Percentiles rank a stretch among this genome's conserved stretches.
These are phyloP conservation scores for Bretschneidera sinensis DNA, from an alignment of 345 rosid genomes.

Conservation along the genomic window DNA sequence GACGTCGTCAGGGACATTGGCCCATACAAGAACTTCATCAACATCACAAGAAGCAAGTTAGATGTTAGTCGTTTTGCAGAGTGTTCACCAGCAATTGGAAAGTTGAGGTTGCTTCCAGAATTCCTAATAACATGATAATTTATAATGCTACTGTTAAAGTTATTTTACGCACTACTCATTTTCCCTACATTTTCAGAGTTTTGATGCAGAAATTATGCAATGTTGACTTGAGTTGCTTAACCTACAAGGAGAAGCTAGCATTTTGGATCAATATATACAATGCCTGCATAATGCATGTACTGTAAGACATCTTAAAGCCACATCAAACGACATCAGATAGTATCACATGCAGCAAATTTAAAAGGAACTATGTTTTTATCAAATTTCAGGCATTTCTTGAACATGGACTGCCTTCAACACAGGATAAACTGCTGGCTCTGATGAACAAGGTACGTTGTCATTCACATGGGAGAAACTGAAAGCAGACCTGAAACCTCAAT, in stretches of 20 bases:
- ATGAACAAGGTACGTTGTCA: conserved; percentile 68
- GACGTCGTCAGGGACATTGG: conserved; percentile 63
- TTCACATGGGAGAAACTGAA: background rate
- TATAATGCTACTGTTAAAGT: background rate
- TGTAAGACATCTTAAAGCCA: conserved; percentile 36
- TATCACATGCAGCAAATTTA: conserved; percentile 1
- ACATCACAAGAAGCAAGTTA: conserved; percentile 50
- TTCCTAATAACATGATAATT: background rate
- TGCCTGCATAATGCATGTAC: conserved; percentile 93
- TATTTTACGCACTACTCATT: background rate
- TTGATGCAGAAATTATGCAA: conserved; percentile 55
- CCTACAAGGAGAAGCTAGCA: conserved; percentile 89
- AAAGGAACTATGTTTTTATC: background rate
- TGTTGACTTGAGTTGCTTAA: conserved; percentile 64
- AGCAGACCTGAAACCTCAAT: background rate
- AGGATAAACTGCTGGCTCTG: conserved; percentile 62
- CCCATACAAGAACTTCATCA: conserved; percentile 74
- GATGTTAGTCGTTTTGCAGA: conserved; percentile 41
- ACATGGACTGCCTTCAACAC: conserved; percentile 77
- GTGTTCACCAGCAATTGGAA: conserved; percentile 36
- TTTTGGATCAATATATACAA: conserved; percentile 92
- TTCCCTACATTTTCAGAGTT: conserved; percentile 37
- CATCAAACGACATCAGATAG: conserved; percentile 11
- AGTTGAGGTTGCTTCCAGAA: conserved; percentile 41
- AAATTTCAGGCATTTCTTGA: conserved; percentile 77